Conservation (phyloP, 208 protist genomes). For the Trypanosomatidae sp. region DNA sequence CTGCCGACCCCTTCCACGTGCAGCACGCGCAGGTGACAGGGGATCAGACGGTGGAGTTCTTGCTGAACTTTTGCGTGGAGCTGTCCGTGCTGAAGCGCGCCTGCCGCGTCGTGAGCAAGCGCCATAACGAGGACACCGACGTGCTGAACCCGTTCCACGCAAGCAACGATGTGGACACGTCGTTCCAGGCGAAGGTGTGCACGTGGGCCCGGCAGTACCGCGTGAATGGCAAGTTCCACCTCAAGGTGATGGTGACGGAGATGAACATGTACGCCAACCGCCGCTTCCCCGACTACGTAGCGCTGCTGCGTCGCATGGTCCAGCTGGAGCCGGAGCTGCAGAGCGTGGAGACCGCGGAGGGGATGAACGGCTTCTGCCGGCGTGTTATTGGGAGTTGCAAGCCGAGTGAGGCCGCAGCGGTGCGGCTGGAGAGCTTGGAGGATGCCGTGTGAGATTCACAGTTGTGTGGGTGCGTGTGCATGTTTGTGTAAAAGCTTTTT, state of each 20-base stretch:
- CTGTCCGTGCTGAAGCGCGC: conserved; percentile 53
- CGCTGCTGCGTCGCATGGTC: conserved; percentile 33
- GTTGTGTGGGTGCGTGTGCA: background rate
- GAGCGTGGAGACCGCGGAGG: conserved; percentile 55
- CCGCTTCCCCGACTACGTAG: conserved; percentile 49
- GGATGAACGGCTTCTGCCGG: conserved; percentile 40
- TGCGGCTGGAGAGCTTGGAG: conserved; percentile 11
- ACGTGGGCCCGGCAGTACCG: conserved; percentile 51
- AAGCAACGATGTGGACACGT: conserved; percentile 28
- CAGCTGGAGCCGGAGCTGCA: conserved; percentile 40
- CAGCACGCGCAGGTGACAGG: conserved; percentile 49
- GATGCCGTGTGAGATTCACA: background rate
- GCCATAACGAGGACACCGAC: conserved; percentile 16
- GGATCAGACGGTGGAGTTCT: conserved; percentile 48
- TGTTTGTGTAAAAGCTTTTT: too few species aligned
- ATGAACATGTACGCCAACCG: conserved; percentile 67
- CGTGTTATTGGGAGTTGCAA: conserved; percentile 6
- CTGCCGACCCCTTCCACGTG: conserved; percentile 49
- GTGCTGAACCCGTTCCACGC: conserved; percentile 15
- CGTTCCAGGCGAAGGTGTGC: conserved; percentile 49
- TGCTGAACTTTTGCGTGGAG: conserved; percentile 67
- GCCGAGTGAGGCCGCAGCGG: background rate
- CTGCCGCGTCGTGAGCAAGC: conserved; percentile 28
- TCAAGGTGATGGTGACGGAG: conserved; percentile 59
- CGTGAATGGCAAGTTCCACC: conserved; percentile 47